A percentile compares a stretch with the other conserved stretches of the same genome.
phyloP scores from a whole-genome alignment of 176 grass and related monocot genomes.

The Musa acuminata region DNA sequence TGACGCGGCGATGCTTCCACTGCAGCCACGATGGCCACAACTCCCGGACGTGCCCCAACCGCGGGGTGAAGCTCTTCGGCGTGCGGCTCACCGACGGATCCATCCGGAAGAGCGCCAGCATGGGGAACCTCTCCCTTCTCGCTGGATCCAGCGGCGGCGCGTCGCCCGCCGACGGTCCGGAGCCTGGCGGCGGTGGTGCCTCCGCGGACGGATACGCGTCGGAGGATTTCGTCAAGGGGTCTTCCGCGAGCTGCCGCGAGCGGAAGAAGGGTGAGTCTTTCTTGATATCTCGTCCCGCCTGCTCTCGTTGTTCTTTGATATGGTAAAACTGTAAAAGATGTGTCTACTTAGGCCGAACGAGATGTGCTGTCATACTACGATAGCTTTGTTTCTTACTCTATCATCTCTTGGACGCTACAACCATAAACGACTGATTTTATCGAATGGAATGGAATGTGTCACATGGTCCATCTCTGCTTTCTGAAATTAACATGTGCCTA shows the following conservation, averaged over 20 bases:
- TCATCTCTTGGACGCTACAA: not conserved
- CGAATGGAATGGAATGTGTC: no score
- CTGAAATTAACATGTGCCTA: not conserved
- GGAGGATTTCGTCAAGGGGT: constrained; percentile 90
- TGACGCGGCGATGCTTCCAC: constrained; percentile 97
- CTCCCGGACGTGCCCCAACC: no score
- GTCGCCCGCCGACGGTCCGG: no score
- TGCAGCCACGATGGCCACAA: constrained; percentile 99
- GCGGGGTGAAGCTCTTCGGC: no score
- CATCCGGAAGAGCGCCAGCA: no score
- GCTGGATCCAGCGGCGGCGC: no score
- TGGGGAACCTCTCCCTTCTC: no score
- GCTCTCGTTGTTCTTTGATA: not conserved
- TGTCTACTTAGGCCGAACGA: not conserved
- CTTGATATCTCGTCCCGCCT: not conserved
- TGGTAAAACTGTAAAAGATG: not conserved
- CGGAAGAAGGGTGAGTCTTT: constrained; percentile 70
- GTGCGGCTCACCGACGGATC: no score
- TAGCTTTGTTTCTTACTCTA: not conserved
- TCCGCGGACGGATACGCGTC: constrained; percentile 97
- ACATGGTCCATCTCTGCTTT: not conserved
- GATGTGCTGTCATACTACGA: not conserved
- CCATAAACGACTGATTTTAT: no score
- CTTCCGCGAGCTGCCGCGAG: constrained; percentile 77
- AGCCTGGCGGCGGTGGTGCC: no score